Evolutionary conservation across 1,139 yeast species (phyloP), one percentile per base, ranked within the genome.

Genomic region (Scheffersomyces quercinus): DNA sequence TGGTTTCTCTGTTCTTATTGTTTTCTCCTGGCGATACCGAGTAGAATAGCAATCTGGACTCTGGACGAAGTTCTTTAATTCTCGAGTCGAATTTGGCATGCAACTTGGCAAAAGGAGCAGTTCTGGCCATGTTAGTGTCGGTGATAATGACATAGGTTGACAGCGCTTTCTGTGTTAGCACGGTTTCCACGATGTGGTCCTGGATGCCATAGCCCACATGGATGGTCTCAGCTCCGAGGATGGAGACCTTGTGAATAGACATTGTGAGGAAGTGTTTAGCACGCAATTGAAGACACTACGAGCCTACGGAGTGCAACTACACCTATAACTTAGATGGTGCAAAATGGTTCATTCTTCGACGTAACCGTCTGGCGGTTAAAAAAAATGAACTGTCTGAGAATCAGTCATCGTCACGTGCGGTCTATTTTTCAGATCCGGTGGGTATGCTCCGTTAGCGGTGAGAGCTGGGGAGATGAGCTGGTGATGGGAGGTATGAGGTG

Each of bases 101-200:
- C 36, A 77, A 70, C 29, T 64, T 64, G 33, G 53, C 52, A 59
- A 77, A 79, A 53, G 90, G 90, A 26, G 82, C 82, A 29, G 88
- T 82, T 52, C 79, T 73, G 37, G 80, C 84, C 64, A 93, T 78
- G 66, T 93, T 89, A 26, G 86, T 70, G 65, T 95, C 99, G 35
- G 97, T 89, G 53, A 93, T 79, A 50, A 95, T 73, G 46, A 90
- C 97, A 70, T 93, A 95, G 12, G 98, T 91, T 5, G 98, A 89
- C 6, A 97, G 88, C 40, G 82, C 78, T 58, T 85, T 75, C 38
- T 75, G 75, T 14, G 69, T 56, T 35, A 90, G 71, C 41, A 86
- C 79, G 52, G 88, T 88, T 20, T 75, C 66, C 43, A 88, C 89
- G 48, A 93, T 84, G 60, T 89, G 95, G 50, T 77, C 75, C 52